These are phyloP conservation scores for Colletotrichum costaricense DNA, from an alignment of 2,329 filamentous ascomycete species.

Conservation along the genomic window DNA sequence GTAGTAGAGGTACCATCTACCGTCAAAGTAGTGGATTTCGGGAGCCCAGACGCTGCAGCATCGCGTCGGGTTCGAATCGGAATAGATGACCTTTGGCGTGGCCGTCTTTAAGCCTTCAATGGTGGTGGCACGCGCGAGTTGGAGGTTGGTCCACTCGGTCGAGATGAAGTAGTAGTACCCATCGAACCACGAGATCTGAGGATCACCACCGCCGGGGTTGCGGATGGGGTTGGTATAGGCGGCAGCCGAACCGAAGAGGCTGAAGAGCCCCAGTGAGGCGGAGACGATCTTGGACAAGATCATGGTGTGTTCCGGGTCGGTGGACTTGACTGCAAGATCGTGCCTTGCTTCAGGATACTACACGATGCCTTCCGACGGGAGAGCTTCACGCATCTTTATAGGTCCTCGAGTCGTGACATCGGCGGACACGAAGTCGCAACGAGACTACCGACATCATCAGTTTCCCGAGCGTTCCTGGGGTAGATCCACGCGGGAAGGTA, in stretches of 20 bases:
- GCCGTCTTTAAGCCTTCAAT: slow-evolving; percentile 66
- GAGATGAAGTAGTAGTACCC: slow-evolving; percentile 69
- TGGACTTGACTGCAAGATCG: not conserved
- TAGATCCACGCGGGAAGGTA: not conserved
- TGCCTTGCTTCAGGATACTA: not conserved
- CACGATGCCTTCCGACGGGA: not conserved
- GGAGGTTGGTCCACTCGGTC: slow-evolving; percentile 66
- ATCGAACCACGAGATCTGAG: slow-evolving; percentile 61
- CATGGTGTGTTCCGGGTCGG: not conserved
- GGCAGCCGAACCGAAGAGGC: slow-evolving; percentile 37
- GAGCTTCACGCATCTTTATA: not conserved
- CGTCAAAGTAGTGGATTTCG: slow-evolving; percentile 63
- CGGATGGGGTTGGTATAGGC: slow-evolving; percentile 65
- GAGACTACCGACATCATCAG: slow-evolving; percentile 1
- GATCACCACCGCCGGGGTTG: slow-evolving; percentile 61
- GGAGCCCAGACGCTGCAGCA: slow-evolving; percentile 70
- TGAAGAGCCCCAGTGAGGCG: slow-evolving; percentile 16
- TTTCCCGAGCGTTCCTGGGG: not conserved
- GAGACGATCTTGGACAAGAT: slow-evolving; percentile 17
- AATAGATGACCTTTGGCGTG: slow-evolving; percentile 62
- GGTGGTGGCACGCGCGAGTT: slow-evolving; percentile 65
- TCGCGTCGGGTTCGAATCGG: slow-evolving; percentile 55
- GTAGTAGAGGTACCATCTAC: slow-evolving; percentile 67
- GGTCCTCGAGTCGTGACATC: not conserved
- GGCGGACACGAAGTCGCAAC: not conserved